Percentiles rank a stretch among this genome's conserved stretches.
Conservation (phyloP, 352 stramenopile species). For the Phytophthora cactorum region DNA sequence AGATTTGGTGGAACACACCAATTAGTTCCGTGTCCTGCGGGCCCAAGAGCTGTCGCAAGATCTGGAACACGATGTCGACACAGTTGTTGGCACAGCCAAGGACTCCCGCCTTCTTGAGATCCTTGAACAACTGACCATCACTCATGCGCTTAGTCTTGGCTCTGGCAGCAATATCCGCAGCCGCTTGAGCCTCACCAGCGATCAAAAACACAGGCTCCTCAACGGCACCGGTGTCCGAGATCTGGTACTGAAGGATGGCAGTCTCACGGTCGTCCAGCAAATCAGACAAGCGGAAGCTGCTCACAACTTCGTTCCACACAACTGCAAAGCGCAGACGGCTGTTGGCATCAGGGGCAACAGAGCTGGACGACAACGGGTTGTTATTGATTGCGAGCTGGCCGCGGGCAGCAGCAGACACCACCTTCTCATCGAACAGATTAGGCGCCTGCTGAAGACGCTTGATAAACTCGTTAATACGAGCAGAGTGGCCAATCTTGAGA, state of each 20-base stretch:
- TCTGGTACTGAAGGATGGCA: conserved; percentile 90
- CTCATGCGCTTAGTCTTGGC: conserved; percentile 64
- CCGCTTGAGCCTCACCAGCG: conserved; percentile 77
- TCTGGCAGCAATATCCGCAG: conserved; percentile 68
- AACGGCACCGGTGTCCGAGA: conserved; percentile 78
- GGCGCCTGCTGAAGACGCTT: conserved; percentile 66
- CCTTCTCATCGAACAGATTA: conserved; percentile 77
- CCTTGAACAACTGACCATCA: conserved; percentile 68
- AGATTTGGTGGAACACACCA: conserved; percentile 74
- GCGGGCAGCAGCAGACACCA: conserved; percentile 73
- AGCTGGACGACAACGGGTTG: conserved; percentile 60
- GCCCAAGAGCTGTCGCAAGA: conserved; percentile 81
- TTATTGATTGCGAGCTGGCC: conserved; percentile 72
- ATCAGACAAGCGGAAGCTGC: conserved; percentile 88
- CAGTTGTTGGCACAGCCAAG: conserved; percentile 79
- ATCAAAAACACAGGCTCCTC: conserved; percentile 90
- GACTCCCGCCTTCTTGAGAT: conserved; percentile 78
- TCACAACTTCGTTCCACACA: conserved; percentile 91
- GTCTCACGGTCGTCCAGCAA: conserved; percentile 88
- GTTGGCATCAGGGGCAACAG: conserved; percentile 71
- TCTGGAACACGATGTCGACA: conserved; percentile 83
- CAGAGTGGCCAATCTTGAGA: conserved; percentile 83
- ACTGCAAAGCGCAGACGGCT: conserved; percentile 85
- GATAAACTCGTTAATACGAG: conserved; percentile 80
- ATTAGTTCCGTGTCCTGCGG: conserved; percentile 66